These are phyloP conservation scores for Phalaenopsis aphrodite DNA, from an alignment of 106 monocot species.

Conservation along the genomic window DNA sequence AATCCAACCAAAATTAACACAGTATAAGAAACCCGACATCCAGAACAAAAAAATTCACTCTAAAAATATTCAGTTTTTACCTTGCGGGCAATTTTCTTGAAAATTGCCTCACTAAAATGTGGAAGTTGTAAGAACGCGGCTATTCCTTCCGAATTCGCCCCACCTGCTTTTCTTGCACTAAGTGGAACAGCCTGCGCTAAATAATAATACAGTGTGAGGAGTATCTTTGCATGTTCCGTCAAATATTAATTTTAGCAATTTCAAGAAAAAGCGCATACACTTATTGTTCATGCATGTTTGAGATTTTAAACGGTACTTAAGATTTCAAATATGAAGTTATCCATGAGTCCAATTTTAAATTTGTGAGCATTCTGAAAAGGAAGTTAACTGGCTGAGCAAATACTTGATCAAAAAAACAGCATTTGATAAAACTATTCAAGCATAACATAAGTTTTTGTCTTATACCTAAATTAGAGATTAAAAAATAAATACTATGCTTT, in stretches of 20 bases:
- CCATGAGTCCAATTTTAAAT: not conserved
- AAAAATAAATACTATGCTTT: slow-evolving; percentile 3
- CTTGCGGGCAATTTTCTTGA: slow-evolving; percentile 83
- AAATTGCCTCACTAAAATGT: slow-evolving; percentile 66
- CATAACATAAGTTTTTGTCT: not conserved
- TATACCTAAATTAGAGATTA: not conserved
- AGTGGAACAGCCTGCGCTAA: slow-evolving; percentile 77
- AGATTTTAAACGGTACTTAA: not conserved
- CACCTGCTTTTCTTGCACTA: slow-evolving; percentile 74
- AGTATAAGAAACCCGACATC: not conserved
- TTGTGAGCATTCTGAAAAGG: not conserved
- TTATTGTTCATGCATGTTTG: not conserved
- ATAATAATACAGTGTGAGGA: not conserved
- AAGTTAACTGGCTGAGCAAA: not conserved
- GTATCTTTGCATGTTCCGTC: not conserved
- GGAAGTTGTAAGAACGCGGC: slow-evolving; percentile 93
- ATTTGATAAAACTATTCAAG: not conserved
- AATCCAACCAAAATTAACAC: not conserved
- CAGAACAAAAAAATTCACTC: not conserved
- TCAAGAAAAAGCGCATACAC: not conserved
- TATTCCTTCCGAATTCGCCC: slow-evolving; percentile 69
- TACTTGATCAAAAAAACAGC: not conserved
- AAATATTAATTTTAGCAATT: not conserved
- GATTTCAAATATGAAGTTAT: not conserved
- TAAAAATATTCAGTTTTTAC: slow-evolving; percentile 17